Base-by-base conservation (phyloP, 2,329 filamentous ascomycete species). In the Pseudogymnoascus sp. region DNA sequence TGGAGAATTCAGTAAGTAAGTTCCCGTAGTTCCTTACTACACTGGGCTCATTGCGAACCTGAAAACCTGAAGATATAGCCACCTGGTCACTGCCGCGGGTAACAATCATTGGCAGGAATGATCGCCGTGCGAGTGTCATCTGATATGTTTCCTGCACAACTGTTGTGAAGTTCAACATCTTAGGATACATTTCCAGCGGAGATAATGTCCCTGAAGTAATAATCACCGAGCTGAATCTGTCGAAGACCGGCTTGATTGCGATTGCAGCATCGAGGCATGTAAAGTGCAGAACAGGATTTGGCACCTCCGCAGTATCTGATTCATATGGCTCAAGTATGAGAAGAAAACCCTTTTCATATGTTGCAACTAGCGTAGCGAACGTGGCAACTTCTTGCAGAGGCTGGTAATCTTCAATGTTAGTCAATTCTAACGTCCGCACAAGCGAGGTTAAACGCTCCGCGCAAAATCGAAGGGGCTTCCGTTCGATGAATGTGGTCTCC, bases 151-250 rank as follows among this genome's bases (percentile, higher is more conserved):
- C 92, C 71, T 97, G 92, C 2, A 97, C 88, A 0, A 97, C 91
- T 1, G 92, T 90, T 8, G 81, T 81, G 74, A 99, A 99, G 59
- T 90, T 88, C 23, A 99, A 84, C 92, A 99, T 99, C 70, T 96
- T 96, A 0, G 94, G 95, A 69, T 99, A 99, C 88, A 99, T 99
- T 71, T 99, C 95, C 3, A 99, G 76, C 0, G 94, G 94, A 1
- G 94, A 97, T 63, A 99, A 90, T 1, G 94, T 99, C 64, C 94
- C 94, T 0, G 94, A 97, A 0, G 94, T 99, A 71, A 99, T 97
- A 70, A 99, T 95, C 65, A 99, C 94, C 1, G 94, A 97, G 72
- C 90, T 92, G 73, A 99, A 99, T 58, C 94, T 86, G 62, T 99
- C 92, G 69, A 99, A 96, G 4, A 99, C 92, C 0, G 94, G 94